Base-by-base conservation (phyloP, 768 basidiomycete genomes). In the Scleroderma bovista region DNA sequence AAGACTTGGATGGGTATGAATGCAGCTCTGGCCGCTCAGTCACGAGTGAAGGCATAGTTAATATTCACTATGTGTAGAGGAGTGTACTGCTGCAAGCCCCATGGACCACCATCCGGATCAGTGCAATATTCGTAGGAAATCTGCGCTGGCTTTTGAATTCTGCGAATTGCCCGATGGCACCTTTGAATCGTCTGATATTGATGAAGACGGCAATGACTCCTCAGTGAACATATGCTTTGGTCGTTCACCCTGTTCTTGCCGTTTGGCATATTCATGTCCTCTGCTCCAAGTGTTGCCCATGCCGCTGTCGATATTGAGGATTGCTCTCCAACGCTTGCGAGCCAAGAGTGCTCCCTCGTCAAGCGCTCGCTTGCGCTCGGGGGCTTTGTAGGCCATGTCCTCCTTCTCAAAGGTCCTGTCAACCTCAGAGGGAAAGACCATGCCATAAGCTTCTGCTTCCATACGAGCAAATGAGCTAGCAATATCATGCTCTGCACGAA, bases 1-100 rank as follows among this genome's bases (percentile, higher is more conserved):
- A 97, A 97, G 80, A 93, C 92, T n/a, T 96, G 94, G 90, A 93
- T 93, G 90, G 87, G 86, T 33, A 85, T 93, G 79, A 92, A 92
- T 57, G 89, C 90, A 31, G 89, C 90, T 11, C 80, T 88, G 64
- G 89, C 90, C 42, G 89, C 89, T 19, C 86, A 88, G 57, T 81
- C 86, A 44, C 75, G 83, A 52, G 71, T 72, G 54, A 78, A 75
- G 54, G 71, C 71, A 58, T 75, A 66, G 59, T 47, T 38, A 37
- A 38, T n/a, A 50, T 41, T 15, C 17, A 43, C 32, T 44, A 53
- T 48, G 44, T 55, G 55, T 57, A 59, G 51, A 51, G 36, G 57
- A 59, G 32, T 33, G 22, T 51, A 50, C 33, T 29, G 13, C 48
- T 23, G 44, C 24, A 31, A 13, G 37, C 26, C 24, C 29, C 47